Conservation (phyloP, 441 rosid species). For the Capsella rubella region DNA sequence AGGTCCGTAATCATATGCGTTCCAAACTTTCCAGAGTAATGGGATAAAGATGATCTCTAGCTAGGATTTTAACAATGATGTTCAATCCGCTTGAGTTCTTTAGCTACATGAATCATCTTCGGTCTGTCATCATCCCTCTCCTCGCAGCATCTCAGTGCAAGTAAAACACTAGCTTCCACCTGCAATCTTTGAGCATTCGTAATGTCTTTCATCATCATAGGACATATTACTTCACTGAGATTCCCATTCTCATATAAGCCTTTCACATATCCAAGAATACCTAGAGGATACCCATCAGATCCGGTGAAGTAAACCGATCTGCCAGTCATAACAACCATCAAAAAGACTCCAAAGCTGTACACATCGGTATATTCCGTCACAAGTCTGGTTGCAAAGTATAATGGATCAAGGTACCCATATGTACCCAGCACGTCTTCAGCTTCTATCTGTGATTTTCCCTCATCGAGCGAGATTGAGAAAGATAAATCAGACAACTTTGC, state of each 20-base stretch:
- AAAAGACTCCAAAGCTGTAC: conserved; percentile 25
- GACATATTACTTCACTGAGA: background rate
- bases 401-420: conserved; percentile 26
- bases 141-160: conserved; percentile 24
- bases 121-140: background rate
- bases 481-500: conserved; percentile 13
- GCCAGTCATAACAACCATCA: conserved; percentile 32
- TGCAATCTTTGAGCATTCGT: conserved; percentile 10
- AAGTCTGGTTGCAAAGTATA: background rate
- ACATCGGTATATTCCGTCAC: conserved; percentile 34
- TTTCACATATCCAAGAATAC: background rate
- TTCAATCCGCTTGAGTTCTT: conserved; percentile 11
- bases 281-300: background rate
- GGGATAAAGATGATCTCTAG: background rate
- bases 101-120: conserved; percentile 9
- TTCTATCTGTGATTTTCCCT: conserved; percentile 11
- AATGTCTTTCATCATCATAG: background rate
- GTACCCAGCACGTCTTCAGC: conserved; percentile 13
- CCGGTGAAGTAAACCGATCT: background rate
- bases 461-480: background rate
- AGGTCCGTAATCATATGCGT: background rate
- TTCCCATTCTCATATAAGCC: conserved; percentile 5
- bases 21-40: background rate
- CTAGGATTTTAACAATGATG: background rate
- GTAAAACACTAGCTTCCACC: conserved; percentile 10